Evolutionary conservation across 2,329 filamentous ascomycete genomes (phyloP), one percentile per base, ranked within the genome.

Genomic region (Daldinia sp.): DNA sequence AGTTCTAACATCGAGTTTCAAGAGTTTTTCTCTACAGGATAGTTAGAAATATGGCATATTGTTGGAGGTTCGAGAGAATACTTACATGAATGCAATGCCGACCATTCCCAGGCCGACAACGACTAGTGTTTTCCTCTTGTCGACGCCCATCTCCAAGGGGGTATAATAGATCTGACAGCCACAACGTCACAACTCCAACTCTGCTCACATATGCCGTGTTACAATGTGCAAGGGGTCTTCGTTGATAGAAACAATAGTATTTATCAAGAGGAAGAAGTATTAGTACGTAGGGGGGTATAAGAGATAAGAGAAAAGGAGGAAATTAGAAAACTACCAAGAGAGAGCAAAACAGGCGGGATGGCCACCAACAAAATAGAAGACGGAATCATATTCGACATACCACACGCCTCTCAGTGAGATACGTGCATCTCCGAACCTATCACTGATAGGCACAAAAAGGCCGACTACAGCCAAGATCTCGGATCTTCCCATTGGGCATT

Each of bases 91-190:
- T 39, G 91, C 89, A 69, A 95, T 90, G 35, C 90, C 92, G 43
- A 97, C 93, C 94, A 97, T 97, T 2, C 93, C 93, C 77, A 97
- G 78, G 8, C 93, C 93, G 35, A 96, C 92, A 34, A 96, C 88
- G 1, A 96, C 92, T 32, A 96, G 79, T 73, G 84, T 88, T 76
- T 91, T 92, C 64, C 86, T 80, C 63, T 78, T 63, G 9, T 58
- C 67, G 39, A 47, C 65, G 3, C 73, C 64, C 82, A 91, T 66
- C 86, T 86, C 63, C 48, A 21, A 47, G 37, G 3, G 53, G 48
- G 23, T 17, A 7, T 34, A 19, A 48, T 9, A 11, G 48, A 34
- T n/a, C 27, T 30, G 13, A 45, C 45, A 45, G 30, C 19, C 50
- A 17, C 58, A 68, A 68, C 49, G 67, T 63, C 60, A 61, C 61